Conservation (phyloP, 345 rosid species). For the Eucalyptus pauciflora region DNA sequence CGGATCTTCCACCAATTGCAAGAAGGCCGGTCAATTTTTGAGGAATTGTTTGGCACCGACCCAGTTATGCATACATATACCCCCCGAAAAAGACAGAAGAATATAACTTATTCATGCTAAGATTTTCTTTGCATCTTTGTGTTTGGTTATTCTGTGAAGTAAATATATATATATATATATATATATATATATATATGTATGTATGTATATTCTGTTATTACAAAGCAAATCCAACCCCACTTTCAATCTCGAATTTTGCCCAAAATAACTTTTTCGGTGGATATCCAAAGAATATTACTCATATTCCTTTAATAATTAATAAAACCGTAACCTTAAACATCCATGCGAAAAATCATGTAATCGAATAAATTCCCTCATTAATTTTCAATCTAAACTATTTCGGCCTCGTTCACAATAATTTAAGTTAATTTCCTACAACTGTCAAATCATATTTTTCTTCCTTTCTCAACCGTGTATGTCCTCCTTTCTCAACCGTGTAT, state of each 20-base stretch:
- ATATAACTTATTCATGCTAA: background rate
- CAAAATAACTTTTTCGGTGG: background rate
- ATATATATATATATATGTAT: no score
- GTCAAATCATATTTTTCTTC: background rate
- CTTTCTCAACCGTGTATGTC: background rate
- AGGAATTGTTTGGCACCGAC: background rate
- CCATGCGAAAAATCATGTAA: background rate
- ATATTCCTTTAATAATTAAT: background rate
- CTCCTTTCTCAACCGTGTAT: no score
- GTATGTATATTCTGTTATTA: background rate
- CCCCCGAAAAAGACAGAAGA: background rate
- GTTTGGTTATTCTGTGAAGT: background rate
- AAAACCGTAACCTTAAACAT: background rate
- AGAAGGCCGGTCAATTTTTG: background rate
- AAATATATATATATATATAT: background rate
- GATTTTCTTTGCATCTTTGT: background rate
- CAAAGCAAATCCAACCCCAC: background rate
- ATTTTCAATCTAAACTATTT: background rate
- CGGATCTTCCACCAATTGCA: background rate
- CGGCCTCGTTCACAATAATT: background rate
- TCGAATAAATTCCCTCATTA: background rate
- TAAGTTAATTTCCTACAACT: background rate
- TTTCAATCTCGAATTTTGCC: background rate
- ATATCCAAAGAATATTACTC: background rate
- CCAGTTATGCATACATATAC: background rate